Evolutionary conservation across 257 asterid genomes (phyloP).

Genomic region (Datura wrightii): DNA sequence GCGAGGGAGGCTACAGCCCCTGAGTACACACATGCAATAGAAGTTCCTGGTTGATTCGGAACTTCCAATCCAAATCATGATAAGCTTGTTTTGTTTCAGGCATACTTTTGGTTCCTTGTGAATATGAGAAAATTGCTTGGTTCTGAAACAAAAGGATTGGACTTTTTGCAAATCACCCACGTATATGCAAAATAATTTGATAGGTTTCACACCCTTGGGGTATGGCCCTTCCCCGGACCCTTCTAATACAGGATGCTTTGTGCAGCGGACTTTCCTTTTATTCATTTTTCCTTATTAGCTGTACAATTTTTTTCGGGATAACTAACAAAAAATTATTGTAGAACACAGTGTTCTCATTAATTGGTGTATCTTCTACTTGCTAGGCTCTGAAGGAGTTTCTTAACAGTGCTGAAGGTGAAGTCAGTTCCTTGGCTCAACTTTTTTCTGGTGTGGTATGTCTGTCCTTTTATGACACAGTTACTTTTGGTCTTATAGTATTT

Average conservation of each 20-base stretch:
- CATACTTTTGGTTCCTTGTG: too few species aligned
- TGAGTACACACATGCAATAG: too few species aligned
- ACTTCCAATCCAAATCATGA: too few species aligned
- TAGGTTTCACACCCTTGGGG: too few species aligned
- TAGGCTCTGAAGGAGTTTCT: slow-evolving; percentile 74
- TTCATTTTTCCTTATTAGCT: not conserved
- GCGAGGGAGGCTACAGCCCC: too few species aligned
- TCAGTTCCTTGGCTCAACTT: slow-evolving; percentile 71
- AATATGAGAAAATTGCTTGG: not conserved
- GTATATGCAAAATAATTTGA: not conserved
- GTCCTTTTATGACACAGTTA: not conserved
- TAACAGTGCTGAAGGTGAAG: slow-evolving; percentile 70
- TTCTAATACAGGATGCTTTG: too few species aligned
- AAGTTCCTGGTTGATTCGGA: too few species aligned
- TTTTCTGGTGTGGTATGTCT: slow-evolving; percentile 74
- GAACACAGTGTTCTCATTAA: not conserved
- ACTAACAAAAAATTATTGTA: not conserved
- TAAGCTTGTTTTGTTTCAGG: too few species aligned
- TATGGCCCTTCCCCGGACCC: too few species aligned
- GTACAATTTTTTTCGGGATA: not conserved
- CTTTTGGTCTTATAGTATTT: not conserved
- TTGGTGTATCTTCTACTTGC: slow-evolving; percentile 28
- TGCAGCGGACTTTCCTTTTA: too few species aligned
- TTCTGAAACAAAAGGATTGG: too few species aligned
- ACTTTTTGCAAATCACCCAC: not conserved